phyloP scores from a whole-genome alignment of 1,284 basidiomycete genomes.

The Leccinum brunneo-olivaceum region DNA sequence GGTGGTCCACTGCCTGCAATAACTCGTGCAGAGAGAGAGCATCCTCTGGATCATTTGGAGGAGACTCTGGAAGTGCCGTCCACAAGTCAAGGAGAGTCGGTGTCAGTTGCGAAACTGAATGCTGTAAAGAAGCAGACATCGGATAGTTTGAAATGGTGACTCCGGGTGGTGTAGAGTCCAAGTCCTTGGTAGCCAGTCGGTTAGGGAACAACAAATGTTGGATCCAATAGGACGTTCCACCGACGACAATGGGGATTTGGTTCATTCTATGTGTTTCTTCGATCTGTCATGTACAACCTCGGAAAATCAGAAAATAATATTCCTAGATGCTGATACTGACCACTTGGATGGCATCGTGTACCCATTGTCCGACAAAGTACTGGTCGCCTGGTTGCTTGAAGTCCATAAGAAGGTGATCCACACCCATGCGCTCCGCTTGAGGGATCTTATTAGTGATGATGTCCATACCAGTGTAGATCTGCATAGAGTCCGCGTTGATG shows the following conservation, averaged over 20 bases:
- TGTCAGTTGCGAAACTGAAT: slow-evolving; percentile 40
- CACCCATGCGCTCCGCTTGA: slow-evolving; percentile 64
- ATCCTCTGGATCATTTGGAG: slow-evolving; percentile 49
- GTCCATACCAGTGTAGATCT: slow-evolving; percentile 91
- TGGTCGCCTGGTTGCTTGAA: slow-evolving; percentile 83
- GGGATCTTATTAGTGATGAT: slow-evolving; percentile 95
- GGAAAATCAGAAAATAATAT: background rate
- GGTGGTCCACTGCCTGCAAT: slow-evolving; percentile 66
- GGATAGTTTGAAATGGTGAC: background rate
- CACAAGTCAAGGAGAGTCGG: slow-evolving; percentile 46
- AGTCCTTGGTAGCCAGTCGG: slow-evolving; percentile 41
- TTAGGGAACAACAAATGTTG: slow-evolving; percentile 87
- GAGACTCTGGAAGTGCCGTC: slow-evolving; percentile 44
- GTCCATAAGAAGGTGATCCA: slow-evolving; percentile 87
- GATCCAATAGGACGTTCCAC: slow-evolving; percentile 96
- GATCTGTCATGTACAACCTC: slow-evolving; percentile 43
- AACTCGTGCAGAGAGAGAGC: slow-evolving; percentile 64
- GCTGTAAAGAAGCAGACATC: slow-evolving; percentile 26
- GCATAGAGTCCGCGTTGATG: slow-evolving; percentile 97
- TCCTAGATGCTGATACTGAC: slow-evolving; percentile 38
- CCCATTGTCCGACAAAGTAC: slow-evolving; percentile 84
- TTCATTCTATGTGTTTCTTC: slow-evolving; percentile 55
- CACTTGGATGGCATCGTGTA: slow-evolving; percentile 63
- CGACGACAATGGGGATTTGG: slow-evolving; percentile 83
- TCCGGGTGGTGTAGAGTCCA: slow-evolving; percentile 1